Evolutionary conservation across 164 flowering plant species (phyloP), one percentile per base, ranked within the genome.

Genomic region (Liriodendron chinense): DNA sequence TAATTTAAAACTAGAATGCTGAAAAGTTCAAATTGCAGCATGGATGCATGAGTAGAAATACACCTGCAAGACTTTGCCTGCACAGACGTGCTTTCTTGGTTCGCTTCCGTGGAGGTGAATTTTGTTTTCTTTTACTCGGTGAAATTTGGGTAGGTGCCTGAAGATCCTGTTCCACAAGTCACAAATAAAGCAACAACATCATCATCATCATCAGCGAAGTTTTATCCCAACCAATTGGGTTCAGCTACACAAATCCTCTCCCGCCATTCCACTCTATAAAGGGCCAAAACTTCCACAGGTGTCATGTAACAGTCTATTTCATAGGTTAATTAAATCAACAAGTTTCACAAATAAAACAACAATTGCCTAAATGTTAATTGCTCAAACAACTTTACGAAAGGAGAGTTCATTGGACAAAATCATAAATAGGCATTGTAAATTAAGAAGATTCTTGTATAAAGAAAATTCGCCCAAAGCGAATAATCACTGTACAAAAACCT

Each of bases 11-110:
- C n/a, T n/a, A 47, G 4, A 7, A 47, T 69, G n/a, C 5, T 25
- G 13, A 13, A n/a, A 48, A 69, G 53, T 69, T 43, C 20, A 26
- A 68, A 69, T n/a, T 67, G 21, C 12, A 69, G 71, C 56, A 18
- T 20, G 12, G n/a, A 69, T 47, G n/a, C 28, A 74, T 72, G 69
- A 26, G 62, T 43, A 13, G 48, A 48, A 20, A 71, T 72, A 64
- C 62, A 90, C 94, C 94, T 79, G 88, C 87, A 79, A 87, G 87
- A 82, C 91, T 90, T 80, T 85, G 74, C 82, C 91, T 83, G 43
- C 9, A 3, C 47, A 1, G 28, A 28, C 47, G 34, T 8, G 26
- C 67, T 67, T n/a, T 67, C 26, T 67, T 67, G 47, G 43, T 8
- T 16, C 9, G 20, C 69, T 67, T 67, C 16, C 20, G 47, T 26